phyloP scores from a whole-genome alignment of 345 rosid species.

The Trapa bicornis region DNA sequence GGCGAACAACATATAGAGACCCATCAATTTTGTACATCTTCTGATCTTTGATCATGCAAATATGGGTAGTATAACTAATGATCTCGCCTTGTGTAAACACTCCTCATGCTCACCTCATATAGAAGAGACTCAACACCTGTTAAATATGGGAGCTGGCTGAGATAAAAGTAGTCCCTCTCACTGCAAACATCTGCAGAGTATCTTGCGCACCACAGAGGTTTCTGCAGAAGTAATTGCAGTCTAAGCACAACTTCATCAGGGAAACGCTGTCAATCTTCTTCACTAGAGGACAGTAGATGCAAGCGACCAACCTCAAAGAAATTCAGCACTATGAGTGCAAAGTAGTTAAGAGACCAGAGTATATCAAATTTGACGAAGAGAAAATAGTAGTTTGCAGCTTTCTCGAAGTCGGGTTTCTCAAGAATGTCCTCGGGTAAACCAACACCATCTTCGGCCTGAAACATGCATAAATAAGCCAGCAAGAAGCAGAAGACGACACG shows the following conservation, averaged over 20 bases:
- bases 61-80: not conserved
- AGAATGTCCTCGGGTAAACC: constrained; percentile 89
- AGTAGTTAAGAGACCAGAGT: constrained; percentile 79
- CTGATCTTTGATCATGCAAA: not conserved
- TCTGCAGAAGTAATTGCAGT: constrained; percentile 29
- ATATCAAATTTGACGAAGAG: constrained; percentile 42
- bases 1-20: not conserved
- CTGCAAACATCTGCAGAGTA: constrained; percentile 39
- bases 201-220: constrained; percentile 77
- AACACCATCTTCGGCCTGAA: constrained; percentile 87
- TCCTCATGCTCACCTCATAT: constrained; percentile 44
- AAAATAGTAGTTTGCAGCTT: constrained; percentile 56
- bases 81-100: not conserved
- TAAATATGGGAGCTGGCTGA: constrained; percentile 87
- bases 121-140: constrained; percentile 49
- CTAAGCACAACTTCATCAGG: constrained; percentile 1
- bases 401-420: constrained; percentile 50
- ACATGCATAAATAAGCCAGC: constrained; percentile 7
- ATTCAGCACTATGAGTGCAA: constrained; percentile 59
- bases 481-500: not conserved
- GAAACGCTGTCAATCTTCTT: not conserved
- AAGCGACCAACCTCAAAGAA: constrained; percentile 65
- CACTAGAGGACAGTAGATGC: not conserved
- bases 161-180: constrained; percentile 64
- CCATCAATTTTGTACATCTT: not conserved